A percentile compares a stretch with the other conserved stretches of the same genome.
These are phyloP conservation scores for Xylariaceae sp. DNA, from an alignment of 2,329 filamentous ascomycete genomes.

Conservation along the genomic window DNA sequence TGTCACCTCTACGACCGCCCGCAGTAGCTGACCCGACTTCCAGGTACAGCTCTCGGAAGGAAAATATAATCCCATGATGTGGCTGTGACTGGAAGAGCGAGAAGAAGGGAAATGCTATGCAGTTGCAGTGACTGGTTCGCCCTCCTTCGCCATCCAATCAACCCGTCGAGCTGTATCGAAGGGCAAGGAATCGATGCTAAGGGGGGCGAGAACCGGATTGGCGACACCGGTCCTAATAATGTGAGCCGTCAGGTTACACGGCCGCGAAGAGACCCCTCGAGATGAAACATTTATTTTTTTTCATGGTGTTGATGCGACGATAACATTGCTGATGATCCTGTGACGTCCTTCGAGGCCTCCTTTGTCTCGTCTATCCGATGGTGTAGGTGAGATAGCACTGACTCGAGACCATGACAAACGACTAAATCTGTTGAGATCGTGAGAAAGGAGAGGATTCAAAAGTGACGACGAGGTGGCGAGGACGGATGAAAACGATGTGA, in stretches of 20 bases:
- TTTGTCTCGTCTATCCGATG: no score
- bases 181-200: neutral
- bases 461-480: neutral
- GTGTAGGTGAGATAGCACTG: neutral
- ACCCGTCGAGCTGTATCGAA: neutral
- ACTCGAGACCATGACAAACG: conserved; percentile 3
- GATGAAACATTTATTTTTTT: neutral
- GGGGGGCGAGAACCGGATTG: neutral
- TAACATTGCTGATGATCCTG: conserved; percentile 6
- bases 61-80: neutral
- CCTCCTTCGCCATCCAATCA: neutral
- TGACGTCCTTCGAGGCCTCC: conserved; percentile 8
- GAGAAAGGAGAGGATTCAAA: neutral
- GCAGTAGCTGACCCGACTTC: neutral
- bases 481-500: neutral
- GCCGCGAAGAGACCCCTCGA: conserved; percentile 2
- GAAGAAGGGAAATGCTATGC: neutral
- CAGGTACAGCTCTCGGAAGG: neutral
- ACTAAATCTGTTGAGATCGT: neutral
- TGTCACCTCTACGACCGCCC: no score
- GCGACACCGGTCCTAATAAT: conserved; percentile 4
- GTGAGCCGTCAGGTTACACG: conserved; percentile 15
- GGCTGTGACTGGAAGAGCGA: neutral
- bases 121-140: neutral
- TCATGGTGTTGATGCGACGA: neutral